Evolutionary conservation across 768 basidiomycete species (phyloP), one percentile per base, ranked within the genome.

Genomic region (Mycena vulgaris): DNA sequence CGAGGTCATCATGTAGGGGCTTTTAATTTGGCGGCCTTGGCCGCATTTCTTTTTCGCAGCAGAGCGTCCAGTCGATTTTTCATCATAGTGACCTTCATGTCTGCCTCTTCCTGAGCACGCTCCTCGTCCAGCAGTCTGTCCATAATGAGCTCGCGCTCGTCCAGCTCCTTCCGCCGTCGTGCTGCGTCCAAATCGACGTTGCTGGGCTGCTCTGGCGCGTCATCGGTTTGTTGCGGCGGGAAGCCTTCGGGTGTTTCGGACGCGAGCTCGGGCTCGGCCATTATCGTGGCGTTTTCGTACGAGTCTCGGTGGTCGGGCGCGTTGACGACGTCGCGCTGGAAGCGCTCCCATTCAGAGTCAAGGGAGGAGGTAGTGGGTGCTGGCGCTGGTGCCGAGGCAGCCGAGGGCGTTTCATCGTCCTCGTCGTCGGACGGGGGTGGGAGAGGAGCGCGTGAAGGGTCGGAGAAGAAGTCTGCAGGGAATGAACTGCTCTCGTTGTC

Each of bases 111-210:
- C 82, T 96, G 95, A 35, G 91, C 92, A 63, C 90, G 87, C 78
- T 96, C 94, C 81, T 96, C 95, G 33, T 95, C 94, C 78, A 95
- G 67, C 53, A 95, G 79, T 63, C 95, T 87, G 80, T 95, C 94
- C 91, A 95, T 93, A 49, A 95, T 95, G 68, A 95, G 80, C 74
- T 95, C 94, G 56, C 89, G 85, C 62, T 95, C 94, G 27, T 95
- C 93, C 76, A 84, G 84, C 74, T 91, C 90, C 78, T 85, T 91
- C 73, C 82, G 79, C 74, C 80, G 80, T 74, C 88, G 84, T 59
- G 78, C 77, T 59, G 85, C 83, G 55, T 85, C 88, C 75, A 87
- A 86, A 53, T 83, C 85, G 39, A 81, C 77, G 73, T 83, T 81
- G 47, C 76, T 74, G 21, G 80, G 75, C 57, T 78, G 77, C 21